Percentiles rank a stretch among this genome's conserved stretches.
These are phyloP conservation scores for Chrysopogon serrulatus DNA, from an alignment of 176 grass and related monocot genomes.

Conservation along the genomic window DNA sequence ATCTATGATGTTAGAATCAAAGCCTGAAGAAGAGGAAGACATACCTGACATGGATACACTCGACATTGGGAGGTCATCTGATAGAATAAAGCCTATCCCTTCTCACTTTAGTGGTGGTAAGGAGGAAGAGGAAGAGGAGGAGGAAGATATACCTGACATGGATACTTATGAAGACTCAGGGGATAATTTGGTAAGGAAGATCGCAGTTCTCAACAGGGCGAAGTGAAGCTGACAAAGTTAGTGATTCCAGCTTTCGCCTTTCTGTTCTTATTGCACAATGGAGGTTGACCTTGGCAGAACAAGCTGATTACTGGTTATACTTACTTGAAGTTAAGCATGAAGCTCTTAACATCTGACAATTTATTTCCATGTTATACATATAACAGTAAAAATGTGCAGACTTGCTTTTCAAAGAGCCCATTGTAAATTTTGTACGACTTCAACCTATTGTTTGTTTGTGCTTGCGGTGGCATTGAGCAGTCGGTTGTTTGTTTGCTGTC, in stretches of 20 bases:
- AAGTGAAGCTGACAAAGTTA: slow-evolving; percentile 18
- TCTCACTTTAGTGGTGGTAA: slow-evolving; percentile 58
- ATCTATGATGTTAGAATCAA: slow-evolving; percentile 42
- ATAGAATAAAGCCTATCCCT: slow-evolving; percentile 66
- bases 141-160: slow-evolving; percentile 97
- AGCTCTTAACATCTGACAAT: neutral
- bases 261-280: slow-evolving; percentile 53
- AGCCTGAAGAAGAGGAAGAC: slow-evolving; percentile 59
- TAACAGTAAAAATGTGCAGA: no score
- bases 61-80: slow-evolving; percentile 58
- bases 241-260: slow-evolving; percentile 10
- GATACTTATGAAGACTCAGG: slow-evolving; percentile 58
- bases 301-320: slow-evolving; percentile 39
- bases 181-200: slow-evolving; percentile 51
- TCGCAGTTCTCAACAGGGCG: neutral
- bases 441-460: neutral
- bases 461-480: neutral
- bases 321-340: slow-evolving; percentile 18
- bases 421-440: neutral
- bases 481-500: neutral
- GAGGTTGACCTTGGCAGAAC: slow-evolving; percentile 83
- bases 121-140: slow-evolving; percentile 71
- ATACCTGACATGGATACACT: slow-evolving; percentile 81
- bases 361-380: neutral
- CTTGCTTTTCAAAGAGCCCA: no score